These are phyloP conservation scores for Mrakia blollopis DNA, from an alignment of 768 basidiomycete species.

Conservation along the genomic window DNA sequence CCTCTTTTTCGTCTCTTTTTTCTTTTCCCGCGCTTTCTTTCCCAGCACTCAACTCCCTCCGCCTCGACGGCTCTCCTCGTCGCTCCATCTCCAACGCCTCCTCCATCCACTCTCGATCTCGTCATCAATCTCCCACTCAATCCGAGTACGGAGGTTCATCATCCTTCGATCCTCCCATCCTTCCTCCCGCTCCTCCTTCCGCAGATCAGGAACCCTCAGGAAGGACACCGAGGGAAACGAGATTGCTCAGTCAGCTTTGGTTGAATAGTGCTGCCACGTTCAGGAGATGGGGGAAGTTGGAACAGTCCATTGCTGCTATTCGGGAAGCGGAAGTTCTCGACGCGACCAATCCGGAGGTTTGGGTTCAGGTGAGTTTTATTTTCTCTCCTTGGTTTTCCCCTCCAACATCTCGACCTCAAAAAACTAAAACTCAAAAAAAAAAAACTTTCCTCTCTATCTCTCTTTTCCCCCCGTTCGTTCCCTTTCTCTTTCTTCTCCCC, in stretches of 20 bases:
- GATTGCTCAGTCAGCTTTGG: conserved; percentile 81
- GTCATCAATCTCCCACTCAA: conserved; percentile 34
- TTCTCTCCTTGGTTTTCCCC: neutral
- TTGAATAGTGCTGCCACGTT: conserved; percentile 91
- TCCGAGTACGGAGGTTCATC: conserved; percentile 1
- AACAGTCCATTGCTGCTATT: conserved; percentile 83
- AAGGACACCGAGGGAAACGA: conserved; percentile 53
- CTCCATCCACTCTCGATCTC: conserved; percentile 67
- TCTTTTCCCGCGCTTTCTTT: too few relatives aligned
- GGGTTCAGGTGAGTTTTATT: conserved; percentile 71
- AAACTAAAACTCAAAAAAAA: too few relatives aligned
- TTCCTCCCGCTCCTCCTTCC: conserved; percentile 47
- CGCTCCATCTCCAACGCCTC: conserved; percentile 51
- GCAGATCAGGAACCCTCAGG: conserved; percentile 45
- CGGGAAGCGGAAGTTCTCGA: conserved; percentile 91
- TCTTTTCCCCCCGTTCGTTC: neutral
- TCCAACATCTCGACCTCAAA: neutral
- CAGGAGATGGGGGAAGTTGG: conserved; percentile 77
- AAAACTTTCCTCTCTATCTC: too few relatives aligned
- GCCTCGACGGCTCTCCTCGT: neutral
- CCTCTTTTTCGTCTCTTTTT: neutral
- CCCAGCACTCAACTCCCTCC: neutral
- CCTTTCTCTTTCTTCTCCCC: neutral
- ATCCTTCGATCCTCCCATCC: conserved; percentile 31
- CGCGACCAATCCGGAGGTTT: conserved; percentile 79